Evolutionary conservation across 2,329 filamentous ascomycete genomes (phyloP).

Genomic region (Bipolaris cookei): DNA sequence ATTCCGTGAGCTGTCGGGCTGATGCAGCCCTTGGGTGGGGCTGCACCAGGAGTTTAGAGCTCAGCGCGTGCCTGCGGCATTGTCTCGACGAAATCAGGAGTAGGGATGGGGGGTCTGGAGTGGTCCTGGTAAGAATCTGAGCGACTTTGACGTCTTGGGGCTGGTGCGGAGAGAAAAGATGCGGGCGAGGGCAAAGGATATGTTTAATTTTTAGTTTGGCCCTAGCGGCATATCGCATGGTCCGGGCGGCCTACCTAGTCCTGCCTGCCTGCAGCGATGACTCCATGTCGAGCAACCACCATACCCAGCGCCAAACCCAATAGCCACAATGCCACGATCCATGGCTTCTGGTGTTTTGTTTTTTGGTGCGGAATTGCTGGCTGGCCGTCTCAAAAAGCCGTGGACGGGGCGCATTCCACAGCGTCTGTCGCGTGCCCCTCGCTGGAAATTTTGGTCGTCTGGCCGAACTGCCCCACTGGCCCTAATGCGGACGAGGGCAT

Average conservation of each 20-base stretch:
- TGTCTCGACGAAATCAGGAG: slow-evolving; percentile 53
- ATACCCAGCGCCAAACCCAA: slow-evolving; percentile 14
- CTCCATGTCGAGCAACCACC: slow-evolving; percentile 25
- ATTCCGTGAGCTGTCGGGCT: slow-evolving; percentile 83
- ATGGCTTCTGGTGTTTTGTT: background rate
- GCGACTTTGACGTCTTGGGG: slow-evolving; percentile 52
- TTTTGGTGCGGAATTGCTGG: background rate
- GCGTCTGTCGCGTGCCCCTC: slow-evolving; percentile 35
- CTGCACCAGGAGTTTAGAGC: slow-evolving; percentile 71
- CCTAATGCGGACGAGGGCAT: slow-evolving; percentile 35
- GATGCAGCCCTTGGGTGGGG: slow-evolving; percentile 38
- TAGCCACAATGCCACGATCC: background rate
- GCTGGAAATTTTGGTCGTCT: slow-evolving; percentile 24
- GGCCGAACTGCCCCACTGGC: slow-evolving; percentile 40
- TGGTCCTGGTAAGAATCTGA: slow-evolving; percentile 36
- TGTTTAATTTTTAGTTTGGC: slow-evolving; percentile 33
- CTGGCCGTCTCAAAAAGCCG: too few species aligned
- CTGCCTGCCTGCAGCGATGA: slow-evolving; percentile 25
- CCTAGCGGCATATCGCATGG: slow-evolving; percentile 32
- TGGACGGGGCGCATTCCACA: background rate
- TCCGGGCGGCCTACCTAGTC: slow-evolving; percentile 22
- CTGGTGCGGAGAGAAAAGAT: slow-evolving; percentile 42
- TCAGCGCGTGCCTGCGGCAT: slow-evolving; percentile 57
- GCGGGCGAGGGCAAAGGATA: slow-evolving; percentile 35
- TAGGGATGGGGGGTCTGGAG: slow-evolving; percentile 33